These are phyloP conservation scores for Puccinellia tenuiflora DNA, from an alignment of 176 grass and related monocot species.

Conservation along the genomic window DNA sequence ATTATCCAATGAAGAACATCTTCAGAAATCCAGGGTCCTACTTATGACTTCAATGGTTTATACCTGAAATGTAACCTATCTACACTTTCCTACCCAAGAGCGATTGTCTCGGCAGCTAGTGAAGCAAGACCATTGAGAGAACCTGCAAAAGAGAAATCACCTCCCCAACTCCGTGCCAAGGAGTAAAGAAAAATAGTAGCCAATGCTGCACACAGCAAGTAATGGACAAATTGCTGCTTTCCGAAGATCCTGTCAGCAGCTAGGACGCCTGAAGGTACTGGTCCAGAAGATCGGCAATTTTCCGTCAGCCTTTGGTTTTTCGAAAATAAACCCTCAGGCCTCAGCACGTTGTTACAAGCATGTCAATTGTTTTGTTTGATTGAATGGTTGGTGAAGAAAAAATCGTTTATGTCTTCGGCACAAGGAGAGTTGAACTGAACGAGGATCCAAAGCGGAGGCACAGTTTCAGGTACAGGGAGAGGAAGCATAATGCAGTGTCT, in stretches of 20 bases:
- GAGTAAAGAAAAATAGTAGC: slow-evolving; percentile 19
- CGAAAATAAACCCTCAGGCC: not conserved
- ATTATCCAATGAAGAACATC: slow-evolving; percentile 14
- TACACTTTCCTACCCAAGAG: slow-evolving; percentile 14
- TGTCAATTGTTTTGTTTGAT: not conserved
- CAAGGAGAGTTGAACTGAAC: not conserved
- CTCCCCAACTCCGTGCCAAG: not conserved
- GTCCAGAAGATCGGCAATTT: not conserved
- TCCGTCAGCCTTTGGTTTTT: not conserved
- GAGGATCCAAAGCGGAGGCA: not conserved
- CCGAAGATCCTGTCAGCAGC: not conserved
- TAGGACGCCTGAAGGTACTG: not conserved
- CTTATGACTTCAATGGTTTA: slow-evolving; percentile 6
- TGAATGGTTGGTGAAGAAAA: not conserved
- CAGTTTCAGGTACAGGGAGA: not conserved
- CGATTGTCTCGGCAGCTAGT: not conserved
- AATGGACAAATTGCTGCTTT: not conserved
- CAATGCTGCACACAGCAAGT: not conserved
- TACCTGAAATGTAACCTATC: slow-evolving; percentile 45
- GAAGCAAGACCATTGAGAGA: not conserved
- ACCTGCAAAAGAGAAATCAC: slow-evolving; percentile 31
- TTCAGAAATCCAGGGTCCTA: slow-evolving; percentile 9
- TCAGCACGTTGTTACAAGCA: not conserved
- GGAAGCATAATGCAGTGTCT: not conserved
- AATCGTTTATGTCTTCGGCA: not conserved